Evolutionary conservation across 2,329 filamentous ascomycete species (phyloP).

Genomic region (Fusarium concolor): DNA sequence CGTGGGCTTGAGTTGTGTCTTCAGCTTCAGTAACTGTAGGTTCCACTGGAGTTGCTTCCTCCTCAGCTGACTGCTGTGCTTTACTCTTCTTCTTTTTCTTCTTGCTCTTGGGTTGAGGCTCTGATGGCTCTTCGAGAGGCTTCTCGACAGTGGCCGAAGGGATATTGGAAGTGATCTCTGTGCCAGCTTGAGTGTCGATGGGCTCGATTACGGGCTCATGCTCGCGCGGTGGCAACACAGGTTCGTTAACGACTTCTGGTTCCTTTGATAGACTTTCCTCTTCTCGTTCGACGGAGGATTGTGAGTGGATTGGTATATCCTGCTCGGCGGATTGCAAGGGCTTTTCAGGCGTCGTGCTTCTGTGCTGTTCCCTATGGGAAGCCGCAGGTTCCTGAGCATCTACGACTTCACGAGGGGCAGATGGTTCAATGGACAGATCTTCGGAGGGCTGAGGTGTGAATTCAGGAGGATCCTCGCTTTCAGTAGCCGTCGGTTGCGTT

Average conservation of each 20-base stretch:
- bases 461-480: not conserved
- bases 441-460: not conserved
- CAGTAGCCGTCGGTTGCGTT: not conserved
- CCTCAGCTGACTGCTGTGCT: conserved; percentile 15
- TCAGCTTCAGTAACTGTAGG: conserved; percentile 6
- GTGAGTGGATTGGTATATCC: not conserved
- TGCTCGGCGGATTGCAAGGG: not conserved
- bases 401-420: not conserved
- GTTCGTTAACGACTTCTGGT: not conserved
- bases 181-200: not conserved
- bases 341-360: conserved; percentile 3
- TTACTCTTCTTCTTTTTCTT: conserved; percentile 46
- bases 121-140: conserved; percentile 1
- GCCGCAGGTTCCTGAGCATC: conserved; percentile 2
- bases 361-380: not conserved
- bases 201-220: not conserved
- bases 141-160: not conserved
- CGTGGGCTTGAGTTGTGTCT: not conserved
- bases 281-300: not conserved
- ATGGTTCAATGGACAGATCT: not conserved
- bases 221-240: conserved; percentile 17
- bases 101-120: conserved; percentile 37
- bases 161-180: conserved; percentile 30
- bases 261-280: not conserved
- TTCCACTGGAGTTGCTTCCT: conserved; percentile 4